Base-by-base conservation (phyloP, 306 rosid genomes). In the Pyrus betulifolia region DNA sequence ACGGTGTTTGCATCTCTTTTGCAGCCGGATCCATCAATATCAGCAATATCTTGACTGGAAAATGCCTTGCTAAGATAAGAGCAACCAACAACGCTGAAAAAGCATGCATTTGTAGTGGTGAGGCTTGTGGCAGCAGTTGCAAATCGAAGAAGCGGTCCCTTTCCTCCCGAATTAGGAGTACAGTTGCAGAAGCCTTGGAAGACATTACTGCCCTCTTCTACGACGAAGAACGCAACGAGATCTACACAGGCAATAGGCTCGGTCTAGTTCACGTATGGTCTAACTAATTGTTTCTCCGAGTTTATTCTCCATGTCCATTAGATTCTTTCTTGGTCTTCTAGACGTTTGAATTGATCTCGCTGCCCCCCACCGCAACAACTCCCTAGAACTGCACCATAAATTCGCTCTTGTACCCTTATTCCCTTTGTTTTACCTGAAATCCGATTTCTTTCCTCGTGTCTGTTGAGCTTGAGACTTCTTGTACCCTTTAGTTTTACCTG, bases 201-300 rank as follows among this genome's bases (percentile, higher is more conserved):
- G 97, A 93, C 70, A 91, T 91, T 46, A 93, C 97, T 19, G 98
- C 97, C 70, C 92, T 93, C 55, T 93, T 88, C 74, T 93, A 91
- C 30, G 98, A 93, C 11, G 98, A 93, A 84, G 98, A 93, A 55
- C 86, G 97, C 27, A 93, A 93, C 55, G 98, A 93, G 87, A 93
- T 93, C 57, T 93, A 91, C 72, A 93, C 97, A 0, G 98, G 98
- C 76, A 93, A 89, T 73, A 85, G 90, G 79, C 89, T 87, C 11
- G 98, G 98, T 78, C 84, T 91, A 59, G 87, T 93, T 82, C 98
- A 93, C 77, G 98, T 93, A 76, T 93, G 98, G 98, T 91, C 97
- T 40, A 93, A 93, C 91, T 93, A 77, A 84, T n/a, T 77, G 61
- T 45, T 59, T 82, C 71, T 71, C 79, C 12, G 67, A 75, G 40